Conservation (phyloP, 2,329 filamentous ascomycete genomes). For the Paracamarosporium sp. region DNA sequence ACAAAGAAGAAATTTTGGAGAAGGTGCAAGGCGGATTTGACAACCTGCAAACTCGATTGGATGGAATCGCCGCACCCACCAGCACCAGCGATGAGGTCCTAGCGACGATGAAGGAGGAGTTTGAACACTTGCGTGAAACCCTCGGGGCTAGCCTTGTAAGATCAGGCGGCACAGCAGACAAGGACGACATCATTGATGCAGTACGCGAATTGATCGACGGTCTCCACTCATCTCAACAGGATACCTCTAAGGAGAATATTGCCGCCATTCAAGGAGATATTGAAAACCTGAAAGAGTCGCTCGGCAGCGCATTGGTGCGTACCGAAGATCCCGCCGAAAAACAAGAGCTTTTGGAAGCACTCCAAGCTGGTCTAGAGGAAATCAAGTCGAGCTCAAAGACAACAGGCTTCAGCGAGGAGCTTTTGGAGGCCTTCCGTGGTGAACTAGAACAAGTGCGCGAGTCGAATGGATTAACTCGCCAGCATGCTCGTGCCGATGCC, state of each 20-base stretch:
- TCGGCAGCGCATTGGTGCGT: slow-evolving; percentile 51
- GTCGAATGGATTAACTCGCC: slow-evolving; percentile 48
- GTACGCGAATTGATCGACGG: slow-evolving; percentile 60
- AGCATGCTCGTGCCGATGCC: slow-evolving; percentile 51
- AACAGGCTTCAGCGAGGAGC: slow-evolving; percentile 54
- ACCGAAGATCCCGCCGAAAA: slow-evolving; percentile 43
- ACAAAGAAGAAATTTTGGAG: slow-evolving; percentile 69
- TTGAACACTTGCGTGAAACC: slow-evolving; percentile 66
- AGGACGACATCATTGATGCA: slow-evolving; percentile 74
- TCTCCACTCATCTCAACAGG: slow-evolving; percentile 50
- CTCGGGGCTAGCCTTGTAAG: slow-evolving; percentile 60
- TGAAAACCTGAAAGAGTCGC: slow-evolving; percentile 50
- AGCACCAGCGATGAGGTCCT: slow-evolving; percentile 54
- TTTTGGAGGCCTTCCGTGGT: slow-evolving; percentile 58
- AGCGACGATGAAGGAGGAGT: slow-evolving; percentile 63
- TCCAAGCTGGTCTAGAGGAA: slow-evolving; percentile 47
- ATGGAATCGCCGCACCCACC: slow-evolving; percentile 33
- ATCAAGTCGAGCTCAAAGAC: slow-evolving; percentile 39
- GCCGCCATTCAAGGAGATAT: slow-evolving; percentile 52
- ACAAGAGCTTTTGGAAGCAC: slow-evolving; percentile 49
- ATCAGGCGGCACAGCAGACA: slow-evolving; percentile 56
- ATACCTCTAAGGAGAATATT: slow-evolving; percentile 50
- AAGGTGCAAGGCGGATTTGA: slow-evolving; percentile 62
- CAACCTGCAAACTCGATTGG: slow-evolving; percentile 53
- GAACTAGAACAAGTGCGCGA: slow-evolving; percentile 58